A percentile compares a stretch with the other conserved stretches of the same genome.
Conservation (phyloP, 441 rosid genomes). For the Euphorbia celastroides region DNA sequence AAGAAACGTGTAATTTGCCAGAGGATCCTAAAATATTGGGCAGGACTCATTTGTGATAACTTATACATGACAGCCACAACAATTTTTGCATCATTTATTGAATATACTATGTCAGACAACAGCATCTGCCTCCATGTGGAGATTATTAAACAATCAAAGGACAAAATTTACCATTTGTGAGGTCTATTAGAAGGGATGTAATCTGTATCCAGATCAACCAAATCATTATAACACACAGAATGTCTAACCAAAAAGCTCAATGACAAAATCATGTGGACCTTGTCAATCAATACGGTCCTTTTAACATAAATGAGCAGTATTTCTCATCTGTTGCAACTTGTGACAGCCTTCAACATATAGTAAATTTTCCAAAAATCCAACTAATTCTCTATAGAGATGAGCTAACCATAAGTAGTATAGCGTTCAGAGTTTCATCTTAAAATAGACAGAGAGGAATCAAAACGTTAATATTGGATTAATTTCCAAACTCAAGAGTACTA, state of each 20-base stretch:
- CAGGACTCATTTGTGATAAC: background rate
- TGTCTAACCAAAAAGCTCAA: constrained; percentile 6
- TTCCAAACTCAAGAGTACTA: background rate
- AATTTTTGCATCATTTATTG: constrained; percentile 15
- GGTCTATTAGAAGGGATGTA: background rate
- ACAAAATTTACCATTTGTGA: constrained; percentile 1
- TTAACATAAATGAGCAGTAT: constrained; percentile 7
- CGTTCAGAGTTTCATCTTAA: background rate
- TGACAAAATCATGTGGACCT: constrained; percentile 17
- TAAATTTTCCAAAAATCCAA: constrained; percentile 6
- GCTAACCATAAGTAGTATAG: background rate
- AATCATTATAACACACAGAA: background rate
- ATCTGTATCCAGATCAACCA: constrained; percentile 5
- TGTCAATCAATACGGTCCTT: constrained; percentile 13
- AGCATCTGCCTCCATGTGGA: constrained; percentile 12
- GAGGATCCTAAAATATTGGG: background rate
- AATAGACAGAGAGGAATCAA: background rate
- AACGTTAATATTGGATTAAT: background rate
- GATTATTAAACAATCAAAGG: constrained; percentile 11
- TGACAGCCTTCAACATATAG: constrained; percentile 13
- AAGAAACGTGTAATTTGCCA: background rate
- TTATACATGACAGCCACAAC: background rate
- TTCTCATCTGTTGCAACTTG: constrained; percentile 6
- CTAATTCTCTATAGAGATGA: constrained; percentile 2
- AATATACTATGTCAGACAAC: constrained; percentile 12